Evolutionary conservation across 306 rosid species (phyloP).

Genomic region (Cucurbita moschata): DNA sequence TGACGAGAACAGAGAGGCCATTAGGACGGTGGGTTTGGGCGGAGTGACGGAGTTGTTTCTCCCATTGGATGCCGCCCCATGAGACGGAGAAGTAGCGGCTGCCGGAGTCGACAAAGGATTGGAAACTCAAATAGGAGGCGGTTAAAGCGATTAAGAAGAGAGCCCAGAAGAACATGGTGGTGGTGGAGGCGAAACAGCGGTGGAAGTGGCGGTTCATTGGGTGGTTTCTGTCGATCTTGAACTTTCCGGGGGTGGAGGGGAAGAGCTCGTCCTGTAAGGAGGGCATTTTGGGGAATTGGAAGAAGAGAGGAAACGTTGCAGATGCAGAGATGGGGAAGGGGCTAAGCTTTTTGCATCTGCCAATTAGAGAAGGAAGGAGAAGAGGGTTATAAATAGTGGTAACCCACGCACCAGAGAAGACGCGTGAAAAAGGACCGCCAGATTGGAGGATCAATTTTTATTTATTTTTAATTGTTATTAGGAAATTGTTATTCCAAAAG

Average conservation of each 20-base stretch:
- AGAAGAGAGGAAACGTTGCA: no score
- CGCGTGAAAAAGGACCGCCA: no score
- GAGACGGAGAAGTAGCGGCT: constrained; percentile 43
- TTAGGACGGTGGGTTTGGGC: constrained; percentile 30
- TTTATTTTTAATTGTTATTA: no score
- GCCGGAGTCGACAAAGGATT: constrained; percentile 42
- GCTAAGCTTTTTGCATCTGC: no score
- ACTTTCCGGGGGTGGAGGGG: constrained; percentile 59
- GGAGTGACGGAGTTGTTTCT: constrained; percentile 43
- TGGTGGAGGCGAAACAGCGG: constrained; percentile 53
- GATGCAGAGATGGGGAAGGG: no score
- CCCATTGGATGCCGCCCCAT: constrained; percentile 75
- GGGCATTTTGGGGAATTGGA: constrained; percentile 16
- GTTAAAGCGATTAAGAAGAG: constrained; percentile 49
- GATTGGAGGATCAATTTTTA: no score
- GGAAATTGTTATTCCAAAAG: no score
- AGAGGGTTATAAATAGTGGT: no score
- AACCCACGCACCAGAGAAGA: no score
- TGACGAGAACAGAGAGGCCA: constrained; percentile 41
- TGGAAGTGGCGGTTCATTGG: constrained; percentile 41
- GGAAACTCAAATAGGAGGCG: constrained; percentile 49
- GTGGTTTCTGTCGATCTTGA: constrained; percentile 41
- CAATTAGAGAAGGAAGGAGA: no score
- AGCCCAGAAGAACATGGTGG: constrained; percentile 63
- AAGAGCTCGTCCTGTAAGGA: constrained; percentile 37